phyloP scores from a whole-genome alignment of 345 rosid species.

The sweet orange (Citrus sinensis) region DVS_A1.0 CM039164.1:3139001-3139500 shows the following conservation, averaged over 20 bases:
- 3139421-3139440: constrained; percentile 47
- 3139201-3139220: background rate
- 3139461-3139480: constrained; percentile 43
- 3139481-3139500: constrained; percentile 33
- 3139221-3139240: constrained; percentile 38
- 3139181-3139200: background rate
- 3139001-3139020: too few species aligned
- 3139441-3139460: constrained; percentile 38
- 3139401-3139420: constrained; percentile 30
- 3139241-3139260: constrained; percentile 89
- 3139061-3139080: constrained; percentile 50
- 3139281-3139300: constrained; percentile 73
- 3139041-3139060: background rate
- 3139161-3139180: background rate
- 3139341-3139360: constrained; percentile 92
- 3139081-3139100: constrained; percentile 84
- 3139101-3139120: constrained; percentile 92
- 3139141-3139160: constrained; percentile 70
- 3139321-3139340: constrained; percentile 93
- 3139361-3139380: constrained; percentile 58
- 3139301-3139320: constrained; percentile 90
- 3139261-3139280: constrained; percentile 69
- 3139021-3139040: background rate
- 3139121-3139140: constrained; percentile 84
- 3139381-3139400: constrained; percentile 19